Evolutionary conservation across 352 stramenopile species (phyloP).

Genomic region (Pythium rishiriense): DNA sequence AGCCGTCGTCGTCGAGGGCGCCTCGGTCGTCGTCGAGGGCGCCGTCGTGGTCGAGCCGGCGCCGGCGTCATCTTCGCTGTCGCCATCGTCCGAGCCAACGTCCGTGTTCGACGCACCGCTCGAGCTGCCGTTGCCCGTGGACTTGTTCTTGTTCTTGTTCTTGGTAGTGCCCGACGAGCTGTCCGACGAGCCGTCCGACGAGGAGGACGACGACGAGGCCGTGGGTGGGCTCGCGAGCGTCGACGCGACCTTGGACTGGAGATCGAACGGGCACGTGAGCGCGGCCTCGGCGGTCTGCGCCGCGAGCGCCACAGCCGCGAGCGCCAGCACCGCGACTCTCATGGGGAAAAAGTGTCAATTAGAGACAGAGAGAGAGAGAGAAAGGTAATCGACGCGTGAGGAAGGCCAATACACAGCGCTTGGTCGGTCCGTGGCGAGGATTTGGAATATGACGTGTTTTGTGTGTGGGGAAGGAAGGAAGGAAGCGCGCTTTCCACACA

Average conservation of each 20-base stretch:
- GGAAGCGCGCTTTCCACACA: neutral
- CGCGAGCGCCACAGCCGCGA: constrained; percentile 27
- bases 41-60: constrained; percentile 24
- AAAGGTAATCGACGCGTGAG: constrained; percentile 3
- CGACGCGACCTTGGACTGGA: constrained; percentile 58
- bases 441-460: constrained; percentile 15
- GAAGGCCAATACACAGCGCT: neutral
- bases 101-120: constrained; percentile 17
- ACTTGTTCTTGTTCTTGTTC: constrained; percentile 29
- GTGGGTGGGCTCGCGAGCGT: constrained; percentile 63
- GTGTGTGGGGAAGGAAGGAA: neutral
- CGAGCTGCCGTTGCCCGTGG: constrained; percentile 21
- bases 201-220: constrained; percentile 33
- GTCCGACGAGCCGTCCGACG: constrained; percentile 16
- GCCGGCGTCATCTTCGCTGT: constrained; percentile 27
- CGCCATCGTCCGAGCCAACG: constrained; percentile 24
- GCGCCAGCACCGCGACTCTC: constrained; percentile 30
- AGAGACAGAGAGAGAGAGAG: neutral
- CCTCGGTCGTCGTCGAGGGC: constrained; percentile 22
- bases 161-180: constrained; percentile 24
- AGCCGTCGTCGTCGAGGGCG: constrained; percentile 22
- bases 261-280: constrained; percentile 59
- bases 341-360: constrained; percentile 13
- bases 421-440: constrained; percentile 3
- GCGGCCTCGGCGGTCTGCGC: constrained; percentile 23